Evolutionary conservation across 2,329 filamentous ascomycete species (phyloP), one percentile per base, ranked within the genome.

Genomic region (Paracamarosporium sp.): DNA sequence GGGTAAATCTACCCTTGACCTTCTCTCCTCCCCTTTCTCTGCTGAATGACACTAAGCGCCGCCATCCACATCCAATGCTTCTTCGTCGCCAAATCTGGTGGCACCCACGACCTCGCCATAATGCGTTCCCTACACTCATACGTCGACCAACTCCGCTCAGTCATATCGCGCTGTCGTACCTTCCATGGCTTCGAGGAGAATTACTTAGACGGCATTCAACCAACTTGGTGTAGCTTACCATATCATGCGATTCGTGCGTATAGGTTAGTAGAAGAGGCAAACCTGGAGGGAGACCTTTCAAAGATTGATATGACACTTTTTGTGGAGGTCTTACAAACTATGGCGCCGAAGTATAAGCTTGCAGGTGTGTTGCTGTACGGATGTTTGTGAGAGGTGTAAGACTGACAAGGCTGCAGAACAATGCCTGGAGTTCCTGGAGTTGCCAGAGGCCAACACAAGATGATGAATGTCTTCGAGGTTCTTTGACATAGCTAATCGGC

Each of bases 1-100:
- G 40, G 46, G 57, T 60, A 52, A 40, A 12, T 12, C 7, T n/a
- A 28, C 12, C 7, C 11, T 22, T 17, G 15, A 5, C 11, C 12
- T 13, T 33, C 20, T 11, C 9, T 38, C 12, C 8, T 24, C 20
- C 15, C 22, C 38, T 31, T 17, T 15, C 11, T 17, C 5, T 36
- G n/a, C n/a, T n/a, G n/a, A n/a, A n/a, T n/a, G n/a, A n/a, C n/a
- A n/a, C n/a, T n/a, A n/a, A 66, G 61, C n/a, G 61, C 63, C 4
- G 57, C 38, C 13, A 53, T 66, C 27, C 59, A 66, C 33, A 47
- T 66, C 13, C 61, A 59, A 53, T 56, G 41, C 25, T 62, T 56
- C 33, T 41, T 38, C 13, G 25, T 54, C 6, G 44, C 59, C 22
- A 60, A 58, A 24, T 41, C 50, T n/a, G 27, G 8, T 11, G 51